These are phyloP conservation scores for Didymella segeticola DNA, from an alignment of 2,329 filamentous ascomycete genomes.

Conservation along the genomic window DNA sequence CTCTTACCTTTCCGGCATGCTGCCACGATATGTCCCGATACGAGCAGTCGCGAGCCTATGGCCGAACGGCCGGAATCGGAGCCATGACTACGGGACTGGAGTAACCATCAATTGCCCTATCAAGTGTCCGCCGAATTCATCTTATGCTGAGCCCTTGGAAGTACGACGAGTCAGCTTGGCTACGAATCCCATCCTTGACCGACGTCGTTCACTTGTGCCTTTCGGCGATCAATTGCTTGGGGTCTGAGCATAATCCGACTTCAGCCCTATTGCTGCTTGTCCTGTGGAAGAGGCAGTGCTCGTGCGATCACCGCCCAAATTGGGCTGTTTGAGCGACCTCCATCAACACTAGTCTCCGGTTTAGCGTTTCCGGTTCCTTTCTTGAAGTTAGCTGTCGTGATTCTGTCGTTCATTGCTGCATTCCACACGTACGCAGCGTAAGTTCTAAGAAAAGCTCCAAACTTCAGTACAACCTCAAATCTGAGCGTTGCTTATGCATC, in stretches of 20 bases:
- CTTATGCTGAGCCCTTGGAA: slow-evolving; percentile 17
- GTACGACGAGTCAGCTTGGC: slow-evolving; percentile 20
- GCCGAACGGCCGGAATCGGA: slow-evolving; percentile 37
- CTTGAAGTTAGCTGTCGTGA: neutral
- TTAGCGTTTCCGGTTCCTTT: neutral
- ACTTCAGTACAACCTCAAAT: neutral
- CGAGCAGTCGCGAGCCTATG: slow-evolving; percentile 28
- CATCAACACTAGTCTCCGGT: neutral
- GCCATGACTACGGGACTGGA: slow-evolving; percentile 32
- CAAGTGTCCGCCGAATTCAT: slow-evolving; percentile 15
- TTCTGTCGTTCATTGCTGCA: neutral
- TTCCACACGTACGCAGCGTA: neutral
- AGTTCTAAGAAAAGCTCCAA: neutral
- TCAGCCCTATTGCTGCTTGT: neutral
- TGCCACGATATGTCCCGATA: slow-evolving; percentile 19
- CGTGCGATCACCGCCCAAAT: neutral
- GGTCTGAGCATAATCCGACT: slow-evolving; percentile 9
- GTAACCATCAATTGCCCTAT: slow-evolving; percentile 30
- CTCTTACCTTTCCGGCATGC: slow-evolving; percentile 28
- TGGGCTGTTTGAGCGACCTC: neutral
- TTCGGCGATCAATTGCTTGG: slow-evolving; percentile 14
- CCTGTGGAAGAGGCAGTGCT: neutral
- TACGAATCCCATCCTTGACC: slow-evolving; percentile 5
- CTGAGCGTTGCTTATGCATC: neutral
- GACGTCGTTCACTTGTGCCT: slow-evolving; percentile 12